Evolutionary conservation across 2,329 filamentous ascomycete species (phyloP).

Genomic region (Colletotrichum lindemuthianum): DNA sequence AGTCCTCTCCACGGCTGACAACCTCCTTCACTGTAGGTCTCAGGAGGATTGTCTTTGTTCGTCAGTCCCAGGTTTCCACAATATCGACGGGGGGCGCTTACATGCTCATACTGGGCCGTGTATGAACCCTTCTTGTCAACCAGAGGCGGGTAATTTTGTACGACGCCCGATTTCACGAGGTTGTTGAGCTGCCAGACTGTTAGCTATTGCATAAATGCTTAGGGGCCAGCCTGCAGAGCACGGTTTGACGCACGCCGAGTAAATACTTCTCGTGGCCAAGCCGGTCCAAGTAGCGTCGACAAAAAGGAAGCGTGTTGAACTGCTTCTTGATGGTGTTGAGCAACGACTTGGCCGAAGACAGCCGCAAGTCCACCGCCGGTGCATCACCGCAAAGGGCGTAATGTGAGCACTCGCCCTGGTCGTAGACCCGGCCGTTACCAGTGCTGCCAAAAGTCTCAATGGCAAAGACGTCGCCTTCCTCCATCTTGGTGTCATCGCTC

Average conservation of each 20-base stretch:
- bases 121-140: conserved; percentile 94
- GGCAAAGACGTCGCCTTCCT: conserved; percentile 84
- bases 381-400: conserved; percentile 82
- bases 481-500: conserved; percentile 84
- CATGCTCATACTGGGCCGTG: conserved; percentile 94
- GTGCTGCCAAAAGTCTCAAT: conserved; percentile 87
- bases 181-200: conserved; percentile 77
- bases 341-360: conserved; percentile 85
- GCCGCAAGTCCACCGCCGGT: conserved; percentile 78
- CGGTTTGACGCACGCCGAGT: conserved; percentile 73
- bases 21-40: conserved; percentile 87
- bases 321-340: conserved; percentile 95
- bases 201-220: conserved; percentile 33
- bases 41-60: conserved; percentile 75
- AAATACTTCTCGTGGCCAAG: conserved; percentile 96
- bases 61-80: conserved; percentile 31
- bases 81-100: conserved; percentile 58
- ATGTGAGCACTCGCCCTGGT: conserved; percentile 87
- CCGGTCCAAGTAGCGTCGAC: conserved; percentile 88
- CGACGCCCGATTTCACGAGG: conserved; percentile 82
- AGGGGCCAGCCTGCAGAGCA: too few relatives aligned
- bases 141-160: conserved; percentile 90
- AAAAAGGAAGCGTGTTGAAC: conserved; percentile 92
- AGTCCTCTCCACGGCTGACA: conserved; percentile 86
- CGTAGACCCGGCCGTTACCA: conserved; percentile 78